A percentile compares a stretch with the other conserved stretches of the same genome.
Conservation (phyloP, 2,329 filamentous ascomycete species). For the Alternaria angustiovoidea region DNA sequence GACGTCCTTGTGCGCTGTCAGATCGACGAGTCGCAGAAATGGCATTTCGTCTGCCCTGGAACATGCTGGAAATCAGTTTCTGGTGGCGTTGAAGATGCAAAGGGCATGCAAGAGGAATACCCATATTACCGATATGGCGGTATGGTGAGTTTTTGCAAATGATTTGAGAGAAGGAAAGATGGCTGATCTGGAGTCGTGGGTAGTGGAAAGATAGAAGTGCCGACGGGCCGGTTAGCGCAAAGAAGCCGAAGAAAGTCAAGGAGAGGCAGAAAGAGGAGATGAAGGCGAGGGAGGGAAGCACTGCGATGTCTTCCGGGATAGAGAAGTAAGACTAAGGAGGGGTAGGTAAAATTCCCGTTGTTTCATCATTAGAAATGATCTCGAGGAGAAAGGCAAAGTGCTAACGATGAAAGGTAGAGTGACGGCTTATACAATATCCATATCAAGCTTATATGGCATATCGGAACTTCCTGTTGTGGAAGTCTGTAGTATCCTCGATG, state of each 20-base stretch:
- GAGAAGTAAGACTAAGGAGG: background rate
- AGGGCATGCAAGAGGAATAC: slow-evolving; percentile 25
- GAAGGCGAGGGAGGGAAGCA: background rate
- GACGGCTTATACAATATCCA: background rate
- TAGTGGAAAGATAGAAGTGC: slow-evolving; percentile 55
- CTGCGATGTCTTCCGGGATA: background rate
- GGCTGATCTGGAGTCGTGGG: slow-evolving; percentile 13
- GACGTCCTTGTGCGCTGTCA: slow-evolving; percentile 56
- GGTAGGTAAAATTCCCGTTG: background rate
- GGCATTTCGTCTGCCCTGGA: slow-evolving; percentile 57
- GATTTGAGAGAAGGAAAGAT: background rate
- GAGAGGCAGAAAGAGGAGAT: slow-evolving; percentile 36
- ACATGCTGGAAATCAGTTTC: slow-evolving; percentile 55
- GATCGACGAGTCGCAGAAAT: slow-evolving; percentile 50
- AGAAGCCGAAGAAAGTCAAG: slow-evolving; percentile 54
- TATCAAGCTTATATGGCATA: background rate
- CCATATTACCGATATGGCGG: slow-evolving; percentile 40
- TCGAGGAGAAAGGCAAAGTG: background rate
- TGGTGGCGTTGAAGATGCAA: slow-evolving; percentile 54
- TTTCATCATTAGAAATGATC: background rate
- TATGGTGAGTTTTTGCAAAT: slow-evolving; percentile 43
- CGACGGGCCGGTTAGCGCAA: slow-evolving; percentile 52
- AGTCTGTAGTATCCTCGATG: slow-evolving; percentile 14
- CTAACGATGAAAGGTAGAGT: background rate
- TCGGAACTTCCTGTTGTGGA: slow-evolving; percentile 8